These are phyloP conservation scores for Cutaneotrichosporon arboriforme DNA, from an alignment of 1,284 basidiomycete species.

Conservation along the genomic window DNA sequence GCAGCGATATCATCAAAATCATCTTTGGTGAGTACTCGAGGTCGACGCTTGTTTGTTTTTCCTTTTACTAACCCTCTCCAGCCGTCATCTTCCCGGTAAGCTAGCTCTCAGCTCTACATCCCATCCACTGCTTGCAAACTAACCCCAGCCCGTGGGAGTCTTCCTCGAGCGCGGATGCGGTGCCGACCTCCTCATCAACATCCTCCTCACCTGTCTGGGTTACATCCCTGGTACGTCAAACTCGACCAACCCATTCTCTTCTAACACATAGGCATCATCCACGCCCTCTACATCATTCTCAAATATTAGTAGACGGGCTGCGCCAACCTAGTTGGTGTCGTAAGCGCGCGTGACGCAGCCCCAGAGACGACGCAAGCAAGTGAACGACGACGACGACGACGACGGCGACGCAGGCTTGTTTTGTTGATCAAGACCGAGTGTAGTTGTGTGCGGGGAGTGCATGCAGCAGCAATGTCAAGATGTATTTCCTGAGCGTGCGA, in stretches of 20 bases:
- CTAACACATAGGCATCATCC: constrained; percentile 27
- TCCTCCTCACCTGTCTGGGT: constrained; percentile 41
- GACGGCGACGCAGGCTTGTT: too few species aligned
- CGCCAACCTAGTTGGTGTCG: too few species aligned
- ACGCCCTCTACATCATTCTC: constrained; percentile 43
- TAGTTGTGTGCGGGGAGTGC: too few species aligned
- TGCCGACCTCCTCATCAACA: constrained; percentile 40
- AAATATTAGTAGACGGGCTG: constrained; percentile 15
- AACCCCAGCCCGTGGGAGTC: constrained; percentile 37
- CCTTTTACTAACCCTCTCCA: constrained; percentile 1
- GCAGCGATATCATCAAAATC: constrained; percentile 40
- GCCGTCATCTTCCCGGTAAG: constrained; percentile 37
- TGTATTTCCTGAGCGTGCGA: too few species aligned
- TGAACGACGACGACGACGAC: too few species aligned
- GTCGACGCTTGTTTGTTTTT: too few species aligned
- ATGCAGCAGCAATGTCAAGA: too few species aligned
- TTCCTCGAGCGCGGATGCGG: constrained; percentile 45
- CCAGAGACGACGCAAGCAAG: too few species aligned
- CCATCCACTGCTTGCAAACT: not conserved
- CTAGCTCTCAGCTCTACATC: not conserved
- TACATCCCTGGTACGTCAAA: constrained; percentile 34
- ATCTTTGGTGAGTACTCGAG: constrained; percentile 20
- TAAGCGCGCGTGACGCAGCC: too few species aligned
- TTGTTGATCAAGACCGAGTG: too few species aligned
- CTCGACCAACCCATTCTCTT: constrained; percentile 21